Evolutionary conservation across 2,329 filamentous ascomycete genomes (phyloP), one percentile per base, ranked within the genome.

Genomic region (Diaporthe citrichinensis): DNA sequence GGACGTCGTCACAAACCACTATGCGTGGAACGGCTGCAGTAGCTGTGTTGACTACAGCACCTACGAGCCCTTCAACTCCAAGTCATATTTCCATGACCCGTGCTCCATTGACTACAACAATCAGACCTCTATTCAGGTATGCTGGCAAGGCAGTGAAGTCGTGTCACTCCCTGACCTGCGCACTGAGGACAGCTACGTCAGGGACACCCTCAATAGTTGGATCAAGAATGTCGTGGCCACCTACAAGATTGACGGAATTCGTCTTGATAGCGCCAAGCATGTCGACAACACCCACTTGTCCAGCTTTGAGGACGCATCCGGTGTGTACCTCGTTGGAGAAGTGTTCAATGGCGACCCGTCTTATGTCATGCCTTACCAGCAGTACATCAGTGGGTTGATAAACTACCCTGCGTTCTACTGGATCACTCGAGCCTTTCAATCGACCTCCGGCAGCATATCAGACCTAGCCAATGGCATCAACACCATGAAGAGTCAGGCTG

Each of bases 1-100:
- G 3, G 90, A 92, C 76, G 83, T 92, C 1, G 90, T 92, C 3
- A 86, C 87, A 10, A 91, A 92, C 80, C 89, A 92, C 79, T 88
- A 88, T 79, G 89, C 83, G n/a, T 91, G 87, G 79, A 81, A 84
- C 41, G 89, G 90, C 34, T 82, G 84, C n/a, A 81, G 83, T 0
- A 76, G 78, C 41, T 83, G 84, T 6, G 86, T 92, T 53, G 87
- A 92, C 81, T 92, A 92, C 79, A 85, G 84, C 75, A 79, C 83
- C 14, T 88, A 90, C 78, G 83, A 84, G 34, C 90, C 91, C 0
- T 92, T 92, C 81, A 87, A 90, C 77, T 83, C 85, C 28, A 79
- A 84, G 57, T 85, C 85, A 9, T 89, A 91, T 80, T 93, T 87
- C 81, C 90, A 93, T 79, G 73, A 86, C 0, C 89, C 86, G 79